Percentiles rank a stretch among this genome's conserved stretches.
Conservation (phyloP, 306 rosid species). For the Gleditsia sinensis region DNA sequence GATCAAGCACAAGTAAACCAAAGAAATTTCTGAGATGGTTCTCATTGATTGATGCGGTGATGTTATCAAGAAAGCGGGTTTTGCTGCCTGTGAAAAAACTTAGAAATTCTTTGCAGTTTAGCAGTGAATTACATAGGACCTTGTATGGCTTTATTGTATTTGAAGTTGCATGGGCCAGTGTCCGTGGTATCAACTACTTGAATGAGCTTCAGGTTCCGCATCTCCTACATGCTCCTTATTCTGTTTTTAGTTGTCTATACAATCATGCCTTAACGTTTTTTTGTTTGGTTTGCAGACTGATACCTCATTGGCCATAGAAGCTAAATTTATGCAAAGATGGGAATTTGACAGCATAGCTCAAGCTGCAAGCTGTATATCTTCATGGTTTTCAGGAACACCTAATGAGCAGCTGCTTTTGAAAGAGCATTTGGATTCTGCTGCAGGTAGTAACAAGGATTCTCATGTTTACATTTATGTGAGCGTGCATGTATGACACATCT, state of each 20-base stretch:
- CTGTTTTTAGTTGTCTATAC: conserved; percentile 25
- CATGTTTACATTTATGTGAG: conserved; percentile 26
- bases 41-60: conserved; percentile 62
- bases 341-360: conserved; percentile 92
- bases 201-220: conserved; percentile 88
- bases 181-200: conserved; percentile 88
- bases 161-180: conserved; percentile 80
- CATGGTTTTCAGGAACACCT: conserved; percentile 84
- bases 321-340: conserved; percentile 87
- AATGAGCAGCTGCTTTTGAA: conserved; percentile 64
- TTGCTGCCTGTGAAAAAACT: conserved; percentile 81
- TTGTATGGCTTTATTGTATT: conserved; percentile 86
- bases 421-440: conserved; percentile 66
- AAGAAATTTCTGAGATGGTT: conserved; percentile 64
- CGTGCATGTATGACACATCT: conserved; percentile 15
- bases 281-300: conserved; percentile 69
- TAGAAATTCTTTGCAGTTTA: conserved; percentile 59
- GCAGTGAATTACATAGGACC: conserved; percentile 79
- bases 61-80: conserved; percentile 67
- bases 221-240: conserved; percentile 24
- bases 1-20: conserved; percentile 44
- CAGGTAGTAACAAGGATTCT: conserved; percentile 54
- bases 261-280: conserved; percentile 18
- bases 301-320: conserved; percentile 82
- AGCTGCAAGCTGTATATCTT: conserved; percentile 71